Base-by-base conservation (phyloP, 1,284 basidiomycete genomes). In the Meira miltonrushii region DNA sequence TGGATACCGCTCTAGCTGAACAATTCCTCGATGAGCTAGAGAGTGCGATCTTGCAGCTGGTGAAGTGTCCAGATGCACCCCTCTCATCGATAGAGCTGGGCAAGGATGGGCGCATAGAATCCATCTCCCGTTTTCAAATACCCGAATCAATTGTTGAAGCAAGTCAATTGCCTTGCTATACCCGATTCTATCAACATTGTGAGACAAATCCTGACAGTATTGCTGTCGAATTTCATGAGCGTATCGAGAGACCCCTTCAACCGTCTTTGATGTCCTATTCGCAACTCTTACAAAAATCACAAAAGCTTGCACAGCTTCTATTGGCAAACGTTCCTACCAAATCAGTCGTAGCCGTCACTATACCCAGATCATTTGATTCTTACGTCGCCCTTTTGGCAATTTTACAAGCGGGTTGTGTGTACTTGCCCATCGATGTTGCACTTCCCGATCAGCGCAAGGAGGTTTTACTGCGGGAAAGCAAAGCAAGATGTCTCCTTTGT, bases 361-460 rank as follows among this genome's bases (percentile, higher is more conserved):
- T 77, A 8, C 49, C 59, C 39, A 68, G 74, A 25, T 65, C 64
- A 48, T 33, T 66, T 1, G 63, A 64, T n/a, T 69, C 73, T 41
- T 77, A 77, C 54, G 55, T 68, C 11, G 59, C 52, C 0, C 65
- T 74, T 0, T 51, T 74, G 1, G 74, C 59, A 6, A 64, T 75
- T 43, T 58, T 75, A 23, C 66, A 61, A 39, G 63, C 68, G 10
- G 69, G 75, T 1, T 64, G 65, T 15, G 55, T 67, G 10, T 79
- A 79, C 52, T 52, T 79, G 15, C 77, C 79, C 3, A 68, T 79
- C 19, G 77, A 78, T 55, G 68, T 66, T 43, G 69, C 74, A 33
- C 66, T 79, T 19, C 77, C 78, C 0, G 23, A 49, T 9, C 69
- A 71, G 19, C 68, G 79, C 4, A 74, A 76, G 56, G 55, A 54